A percentile compares a stretch with the other conserved stretches of the same genome.
Evolutionary conservation across 148 eudicot genomes (phyloP).

Genomic region (Amaranthus cruentus): DNA sequence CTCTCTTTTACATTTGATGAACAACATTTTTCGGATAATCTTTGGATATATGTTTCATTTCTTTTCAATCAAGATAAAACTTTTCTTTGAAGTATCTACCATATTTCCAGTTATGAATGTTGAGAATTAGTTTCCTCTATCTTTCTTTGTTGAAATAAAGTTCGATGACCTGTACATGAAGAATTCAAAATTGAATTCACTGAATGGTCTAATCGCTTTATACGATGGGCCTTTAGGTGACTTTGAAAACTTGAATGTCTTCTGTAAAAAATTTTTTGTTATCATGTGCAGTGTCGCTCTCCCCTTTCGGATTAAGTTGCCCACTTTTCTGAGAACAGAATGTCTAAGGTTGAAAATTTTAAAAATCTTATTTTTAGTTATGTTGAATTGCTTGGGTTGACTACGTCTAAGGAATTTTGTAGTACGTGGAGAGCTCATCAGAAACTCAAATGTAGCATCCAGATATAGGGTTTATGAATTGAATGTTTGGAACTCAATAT

Average conservation of each 20-base stretch:
- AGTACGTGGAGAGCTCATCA: neutral
- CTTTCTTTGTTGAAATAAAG: neutral
- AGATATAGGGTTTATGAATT: neutral
- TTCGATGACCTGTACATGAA: neutral
- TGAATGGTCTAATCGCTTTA: no score
- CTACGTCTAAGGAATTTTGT: neutral
- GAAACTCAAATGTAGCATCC: neutral
- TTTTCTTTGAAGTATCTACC: neutral
- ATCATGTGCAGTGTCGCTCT: neutral
- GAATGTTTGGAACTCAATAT: neutral
- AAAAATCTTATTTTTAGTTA: neutral
- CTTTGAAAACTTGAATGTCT: neutral
- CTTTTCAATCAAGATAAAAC: neutral
- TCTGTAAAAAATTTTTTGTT: no score
- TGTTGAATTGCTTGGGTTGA: neutral
- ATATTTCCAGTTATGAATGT: neutral
- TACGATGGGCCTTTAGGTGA: neutral
- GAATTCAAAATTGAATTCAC: neutral
- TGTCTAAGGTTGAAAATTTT: neutral
- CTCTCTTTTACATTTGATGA: neutral
- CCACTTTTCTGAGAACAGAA: neutral
- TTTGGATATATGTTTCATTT: neutral
- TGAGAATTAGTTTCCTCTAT: neutral
- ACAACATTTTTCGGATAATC: neutral
- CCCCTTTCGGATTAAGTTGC: neutral